Evolutionary conservation across 192 early-diverging fungal genomes (phyloP), one percentile per base, ranked within the genome.

Genomic region (Jimgerdemannia lactiflua): DNA sequence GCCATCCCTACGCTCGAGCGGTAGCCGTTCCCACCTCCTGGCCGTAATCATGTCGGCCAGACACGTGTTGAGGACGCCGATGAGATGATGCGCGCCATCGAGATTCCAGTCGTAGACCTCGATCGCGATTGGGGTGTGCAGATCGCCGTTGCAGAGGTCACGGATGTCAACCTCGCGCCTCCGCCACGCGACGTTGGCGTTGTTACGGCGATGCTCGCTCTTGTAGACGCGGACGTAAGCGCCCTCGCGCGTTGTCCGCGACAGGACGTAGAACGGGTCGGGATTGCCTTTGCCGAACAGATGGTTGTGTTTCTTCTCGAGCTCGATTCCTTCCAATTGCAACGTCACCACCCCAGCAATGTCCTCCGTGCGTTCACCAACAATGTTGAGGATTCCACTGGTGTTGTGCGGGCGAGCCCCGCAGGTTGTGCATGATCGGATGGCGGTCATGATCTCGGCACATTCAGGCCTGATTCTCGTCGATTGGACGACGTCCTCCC

Each of bases 51-150:
- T 14, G 10, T 72, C 6, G 39, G 59, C 42, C 4, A 72, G 44
- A 6, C 59, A 72, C 19, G 71, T 72, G 40, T 59, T 19, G 65
- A 39, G 49, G 4, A 64, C 65, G 8, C 71, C 71, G 42, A 72
- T 72, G 14, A 72, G 18, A 20, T 39, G 63, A 11, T 20, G 44
- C 11, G 63, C 71, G 40, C 18, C 42, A 40, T 72, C 71, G 71
- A 17, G 63, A 64, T 72, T 72, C 71, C 71, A 72, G 42, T 72
- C 71, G 42, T 72, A 72, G 3, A 72, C 71, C 65, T 72, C 71
- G n/a, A 72, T 72, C 8, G 71, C 65, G 4, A 72, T 29, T 41
- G 71, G 71, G 59, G n/a, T 42, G 19, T 72, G 59, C 19, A 72
- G 63, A 8, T 72, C 65, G 43, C 71, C 43, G 40, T 72, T 72